Base-by-base conservation (phyloP, 306 rosid genomes). In the Hylodesmum podocarpum region DNA sequence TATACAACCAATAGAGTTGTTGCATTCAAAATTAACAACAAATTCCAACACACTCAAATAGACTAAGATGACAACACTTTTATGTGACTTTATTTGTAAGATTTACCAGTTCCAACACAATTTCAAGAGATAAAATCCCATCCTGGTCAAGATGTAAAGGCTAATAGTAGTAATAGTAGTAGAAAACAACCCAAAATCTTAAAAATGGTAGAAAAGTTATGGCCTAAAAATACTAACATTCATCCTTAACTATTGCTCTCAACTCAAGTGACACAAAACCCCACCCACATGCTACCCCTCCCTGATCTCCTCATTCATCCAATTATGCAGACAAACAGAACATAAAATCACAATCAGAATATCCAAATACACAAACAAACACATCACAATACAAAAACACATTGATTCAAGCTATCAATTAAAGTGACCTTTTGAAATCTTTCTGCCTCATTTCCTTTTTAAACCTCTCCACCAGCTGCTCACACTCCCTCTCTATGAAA, bases 401-500 rank as follows among this genome's bases (percentile, higher is more conserved):
- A 66, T n/a, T 16, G 15, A 61, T 29, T 59, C 55, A 44, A 58
- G 27, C 40, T 55, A 76, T 75, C 39, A 71, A 68, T 22, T 33
- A 33, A 82, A 65, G 41, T 39, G 7, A 90, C 97, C 98, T 89
- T 57, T 86, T 29, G 14, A 46, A n/a, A 40, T 41, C 64, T 77
- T 86, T 90, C 46, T 64, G 76, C 69, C 80, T 89, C 78, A 88
- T 73, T 84, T 87, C 91, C 40, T 40, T 84, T 34, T 78, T 78
- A 76, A 94, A 90, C 44, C 78, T 78, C 83, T 88, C 83, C 78
- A 94, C 95, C 78, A 90, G 72, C 80, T 85, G 86, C 71, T 85
- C 89, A 19, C 97, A 91, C 72, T 94, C 97, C 86, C 90, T 89
- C 87, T 94, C 95, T 46, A 94, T 87, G 75, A 87, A 94, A 72